Evolutionary conservation across 2,329 filamentous ascomycete genomes (phyloP), one percentile per base, ranked within the genome.

Genomic region (Pseudopyrenochaeta lycopersici): DNA sequence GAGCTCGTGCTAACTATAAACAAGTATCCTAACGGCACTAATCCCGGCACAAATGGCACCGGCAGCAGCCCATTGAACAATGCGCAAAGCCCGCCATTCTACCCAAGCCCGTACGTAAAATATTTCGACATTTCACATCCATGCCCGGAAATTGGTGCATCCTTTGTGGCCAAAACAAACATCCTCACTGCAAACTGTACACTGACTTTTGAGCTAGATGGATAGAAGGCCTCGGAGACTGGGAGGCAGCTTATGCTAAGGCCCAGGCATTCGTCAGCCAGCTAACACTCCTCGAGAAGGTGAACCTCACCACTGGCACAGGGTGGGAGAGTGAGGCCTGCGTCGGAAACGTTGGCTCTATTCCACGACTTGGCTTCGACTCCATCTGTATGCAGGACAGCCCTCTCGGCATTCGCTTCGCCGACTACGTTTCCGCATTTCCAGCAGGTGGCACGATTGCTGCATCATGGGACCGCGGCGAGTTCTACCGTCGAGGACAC

Each of bases 291-390:
- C 72, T 87, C 10, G 93, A 97, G 76, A 97, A 97, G 80, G 92
- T 98, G 76, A 98, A 98, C 75, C 75, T 99, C 60, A 98, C 94
- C 2, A 97, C 93, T 0, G 94, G 94, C 74, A 85, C 90, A 60
- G 92, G 92, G 85, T 94, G 78, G 75, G 87, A 63, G 35, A 69
- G 70, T 38, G 70, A 73, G 45, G 63, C 68, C 18, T 74, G 71
- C 65, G 91, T 96, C 11, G 92, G 92, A 56, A 89, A 95, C 64
- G 75, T 71, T 29, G 90, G 90, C 35, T 80, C 88, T 6, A 82
- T 92, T 36, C 89, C 89, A 14, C 84, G 89, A 32, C 78, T 92
- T 4, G 88, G 88, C 10, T 84, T 92, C 64, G 86, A 84, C 63
- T 82, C 87, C 21, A 79, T 96, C n/a, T 97, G 93, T 74, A 79